Evolutionary conservation across 2,329 filamentous ascomycete genomes (phyloP).

Genomic region (Trichoderma polysporum): DNA sequence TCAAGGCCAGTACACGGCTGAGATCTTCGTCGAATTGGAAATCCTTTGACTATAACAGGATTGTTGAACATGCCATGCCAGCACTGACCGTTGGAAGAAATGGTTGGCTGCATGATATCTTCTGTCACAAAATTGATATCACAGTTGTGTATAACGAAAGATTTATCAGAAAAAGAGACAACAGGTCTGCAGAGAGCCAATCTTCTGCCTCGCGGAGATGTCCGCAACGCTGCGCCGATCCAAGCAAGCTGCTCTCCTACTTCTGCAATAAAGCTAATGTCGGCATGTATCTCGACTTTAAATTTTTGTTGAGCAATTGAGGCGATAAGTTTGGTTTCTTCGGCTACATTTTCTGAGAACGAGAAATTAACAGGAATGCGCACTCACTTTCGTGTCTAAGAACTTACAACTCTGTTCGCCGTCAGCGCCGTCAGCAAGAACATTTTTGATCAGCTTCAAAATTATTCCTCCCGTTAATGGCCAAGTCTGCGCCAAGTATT

Average conservation of each 20-base stretch:
- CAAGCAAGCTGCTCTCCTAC: not conserved
- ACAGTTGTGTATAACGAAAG: not conserved
- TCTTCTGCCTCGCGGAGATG: not conserved
- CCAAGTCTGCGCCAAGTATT: not conserved
- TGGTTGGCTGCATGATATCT: not conserved
- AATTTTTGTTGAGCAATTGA: no score
- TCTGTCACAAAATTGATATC: not conserved
- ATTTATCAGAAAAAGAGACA: not conserved
- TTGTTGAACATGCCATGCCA: not conserved
- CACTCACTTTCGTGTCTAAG: no score
- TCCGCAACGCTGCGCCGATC: not conserved
- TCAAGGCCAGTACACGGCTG: not conserved
- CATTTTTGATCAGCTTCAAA: not conserved
- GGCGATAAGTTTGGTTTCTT: no score
- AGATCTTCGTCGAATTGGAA: not conserved
- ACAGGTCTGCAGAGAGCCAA: not conserved
- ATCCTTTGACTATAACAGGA: not conserved
- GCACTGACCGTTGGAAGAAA: not conserved
- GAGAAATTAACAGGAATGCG: no score
- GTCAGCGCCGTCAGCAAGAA: no score
- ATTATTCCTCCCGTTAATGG: not conserved
- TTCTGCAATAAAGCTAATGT: not conserved
- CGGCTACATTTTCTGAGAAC: no score
- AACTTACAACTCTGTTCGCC: no score
- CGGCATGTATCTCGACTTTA: no score